Evolutionary conservation across 352 stramenopile species (phyloP).

Genomic region (Phytophthora hybrid): DNA sequence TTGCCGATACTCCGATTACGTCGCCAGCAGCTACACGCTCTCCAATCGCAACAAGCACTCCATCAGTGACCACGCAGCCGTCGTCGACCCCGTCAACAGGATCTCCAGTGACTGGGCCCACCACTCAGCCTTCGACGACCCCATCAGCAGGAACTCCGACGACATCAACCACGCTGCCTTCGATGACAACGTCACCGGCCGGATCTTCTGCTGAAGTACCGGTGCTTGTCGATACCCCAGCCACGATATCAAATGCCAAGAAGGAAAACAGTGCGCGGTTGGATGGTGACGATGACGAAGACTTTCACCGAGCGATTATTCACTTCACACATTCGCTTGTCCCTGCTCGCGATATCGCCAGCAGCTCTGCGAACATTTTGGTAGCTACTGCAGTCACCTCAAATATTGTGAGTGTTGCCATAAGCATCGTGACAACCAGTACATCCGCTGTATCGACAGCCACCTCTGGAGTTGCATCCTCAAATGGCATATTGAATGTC

Average conservation of each 20-base stretch:
- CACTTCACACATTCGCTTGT: slow-evolving; percentile 35
- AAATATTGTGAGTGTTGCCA: slow-evolving; percentile 60
- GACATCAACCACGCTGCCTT: slow-evolving; percentile 1
- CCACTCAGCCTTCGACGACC: slow-evolving; percentile 7
- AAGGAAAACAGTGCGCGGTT: slow-evolving; percentile 5
- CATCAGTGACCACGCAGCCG: too few relatives aligned
- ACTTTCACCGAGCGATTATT: slow-evolving; percentile 34
- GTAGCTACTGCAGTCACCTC: slow-evolving; percentile 58
- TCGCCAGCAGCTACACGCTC: too few relatives aligned
- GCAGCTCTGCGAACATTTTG: slow-evolving; percentile 60
- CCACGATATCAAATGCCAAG: slow-evolving; percentile 17
- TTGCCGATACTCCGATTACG: too few relatives aligned
- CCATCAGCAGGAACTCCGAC: slow-evolving; percentile 1
- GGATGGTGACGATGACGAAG: slow-evolving; percentile 19
- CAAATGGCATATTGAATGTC: slow-evolving; percentile 39
- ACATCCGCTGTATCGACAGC: slow-evolving; percentile 40
- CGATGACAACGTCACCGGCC: background rate
- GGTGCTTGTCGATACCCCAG: background rate
- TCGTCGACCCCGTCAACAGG: too few relatives aligned
- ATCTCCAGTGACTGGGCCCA: too few relatives aligned
- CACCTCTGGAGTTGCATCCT: slow-evolving; percentile 27
- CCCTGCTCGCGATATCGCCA: slow-evolving; percentile 46
- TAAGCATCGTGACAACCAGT: slow-evolving; percentile 51
- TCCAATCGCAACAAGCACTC: too few relatives aligned
- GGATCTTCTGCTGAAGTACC: too few relatives aligned